Evolutionary conservation across 75 land plant species (phyloP).

Genomic region (Adiantum capillusveneris): DNA sequence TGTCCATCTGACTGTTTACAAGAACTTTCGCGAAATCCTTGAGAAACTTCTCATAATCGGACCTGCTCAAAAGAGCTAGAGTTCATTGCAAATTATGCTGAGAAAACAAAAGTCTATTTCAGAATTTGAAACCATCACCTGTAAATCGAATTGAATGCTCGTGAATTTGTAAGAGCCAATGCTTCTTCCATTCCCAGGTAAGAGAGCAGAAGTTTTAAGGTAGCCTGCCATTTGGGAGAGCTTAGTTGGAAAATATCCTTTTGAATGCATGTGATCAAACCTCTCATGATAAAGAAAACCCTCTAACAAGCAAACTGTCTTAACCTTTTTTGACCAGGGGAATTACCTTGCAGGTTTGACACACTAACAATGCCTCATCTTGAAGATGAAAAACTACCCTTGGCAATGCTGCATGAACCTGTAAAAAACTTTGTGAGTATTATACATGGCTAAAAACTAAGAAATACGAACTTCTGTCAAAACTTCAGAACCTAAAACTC

Average conservation of each 20-base stretch:
- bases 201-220: slow-evolving; percentile 49
- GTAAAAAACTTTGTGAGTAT: neutral
- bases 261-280: neutral
- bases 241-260: neutral
- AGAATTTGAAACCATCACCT: slow-evolving; percentile 23
- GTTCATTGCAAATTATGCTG: neutral
- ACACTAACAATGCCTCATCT: slow-evolving; percentile 70
- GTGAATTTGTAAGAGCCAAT: slow-evolving; percentile 15
- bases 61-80: slow-evolving; percentile 14
- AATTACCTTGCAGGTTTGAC: slow-evolving; percentile 78
- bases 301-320: neutral
- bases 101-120: neutral
- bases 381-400: slow-evolving; percentile 76
- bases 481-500: neutral
- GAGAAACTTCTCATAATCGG: slow-evolving; percentile 81
- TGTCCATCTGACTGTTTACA: slow-evolving; percentile 28
- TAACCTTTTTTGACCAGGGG: neutral
- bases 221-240: slow-evolving; percentile 33
- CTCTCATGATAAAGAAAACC: neutral
- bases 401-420: slow-evolving; percentile 80
- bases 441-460: neutral
- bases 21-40: slow-evolving; percentile 68
- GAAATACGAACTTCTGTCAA: neutral
- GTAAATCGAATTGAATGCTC: slow-evolving; percentile 50
- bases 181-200: slow-evolving; percentile 50